These are phyloP conservation scores for Inonotus hispidus DNA, from an alignment of 1,284 basidiomycete species.

Conservation along the genomic window DNA sequence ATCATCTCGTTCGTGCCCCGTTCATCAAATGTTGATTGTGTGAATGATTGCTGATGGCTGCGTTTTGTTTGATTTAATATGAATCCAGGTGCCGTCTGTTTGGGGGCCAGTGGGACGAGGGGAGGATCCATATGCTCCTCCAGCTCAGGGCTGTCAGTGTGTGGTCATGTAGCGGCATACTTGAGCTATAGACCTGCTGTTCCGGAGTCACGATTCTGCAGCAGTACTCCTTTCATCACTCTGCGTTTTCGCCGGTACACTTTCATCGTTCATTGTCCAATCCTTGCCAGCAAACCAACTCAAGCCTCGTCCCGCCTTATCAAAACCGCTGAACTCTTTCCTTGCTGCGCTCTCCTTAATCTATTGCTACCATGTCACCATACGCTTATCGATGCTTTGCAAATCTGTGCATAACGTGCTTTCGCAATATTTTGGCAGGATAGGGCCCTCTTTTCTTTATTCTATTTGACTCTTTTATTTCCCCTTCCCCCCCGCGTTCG, in stretches of 20 bases:
- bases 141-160: conserved; percentile 17
- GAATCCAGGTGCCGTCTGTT: conserved; percentile 70
- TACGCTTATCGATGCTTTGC: not conserved
- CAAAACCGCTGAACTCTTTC: not conserved
- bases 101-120: conserved; percentile 91
- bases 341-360: not conserved
- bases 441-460: not conserved
- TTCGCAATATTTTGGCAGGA: not conserved
- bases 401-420: not conserved
- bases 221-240: no score
- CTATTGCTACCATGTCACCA: not conserved
- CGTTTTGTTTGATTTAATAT: conserved; percentile 10
- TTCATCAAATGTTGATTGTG: not conserved
- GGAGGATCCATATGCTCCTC: conserved; percentile 83
- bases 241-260: not conserved
- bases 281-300: conserved; percentile 1
- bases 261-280: conserved; percentile 9
- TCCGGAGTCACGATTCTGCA: no score
- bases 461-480: not conserved
- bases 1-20: conserved; percentile 66
- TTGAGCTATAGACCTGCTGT: not conserved
- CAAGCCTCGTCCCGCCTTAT: not conserved
- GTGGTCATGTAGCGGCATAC: conserved; percentile 21
- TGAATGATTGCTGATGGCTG: not conserved
- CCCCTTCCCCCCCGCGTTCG: not conserved